Evolutionary conservation across 2,329 filamentous ascomycete species (phyloP), one percentile per base, ranked within the genome.

Genomic region (Stagonosporopsis tanaceti): DNA sequence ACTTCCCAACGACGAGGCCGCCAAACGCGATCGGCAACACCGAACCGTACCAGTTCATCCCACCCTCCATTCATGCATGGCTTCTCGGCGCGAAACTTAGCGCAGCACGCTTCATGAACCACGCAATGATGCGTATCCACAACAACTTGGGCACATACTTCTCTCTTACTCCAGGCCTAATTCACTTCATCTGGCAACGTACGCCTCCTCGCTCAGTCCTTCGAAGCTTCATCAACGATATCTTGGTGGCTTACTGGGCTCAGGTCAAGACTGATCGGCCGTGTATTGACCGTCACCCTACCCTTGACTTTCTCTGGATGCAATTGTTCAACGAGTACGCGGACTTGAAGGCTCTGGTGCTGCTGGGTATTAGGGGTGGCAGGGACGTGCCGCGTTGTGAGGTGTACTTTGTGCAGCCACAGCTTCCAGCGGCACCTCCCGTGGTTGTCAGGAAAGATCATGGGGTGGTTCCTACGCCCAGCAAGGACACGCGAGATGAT

Each of bases 61-160:
- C 20, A 20, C 20, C 20, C 20, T 20, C 20, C 20, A 20, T 20
- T 20, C 20, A 20, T 20, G 20, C 20, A 20, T 20, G 20, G 20
- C 20, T 20, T 20, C 20, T 20, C 20, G 20, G 20, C 20, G 20
- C 20, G 20, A 20, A 3, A 20, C 20, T 20, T 2, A 20, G 20
- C 20, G 20, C 20, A 20, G 20, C 20, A 20, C 20, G 20, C 2
- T 70, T 70, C 57, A 57, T 62, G 42, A 68, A 68, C 30, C 41
- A 63, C 24, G 48, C 60, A 5, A 61, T 63, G 11, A 5, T 27
- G 0, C 59, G 55, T n/a, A 58, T 68, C 14, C 58, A 61, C 27
- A 6, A 30, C 2, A 50, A 39, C 1, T 53, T 68, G 2, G 66
- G 67, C 4, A 14, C 9, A 1, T 20, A 53, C 46, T 62, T 64